Percentiles rank a stretch among this genome's conserved stretches.
Evolutionary conservation across 2,329 filamentous ascomycete species (phyloP).

Genomic region (Pseudocercospora macadamiae): DNA sequence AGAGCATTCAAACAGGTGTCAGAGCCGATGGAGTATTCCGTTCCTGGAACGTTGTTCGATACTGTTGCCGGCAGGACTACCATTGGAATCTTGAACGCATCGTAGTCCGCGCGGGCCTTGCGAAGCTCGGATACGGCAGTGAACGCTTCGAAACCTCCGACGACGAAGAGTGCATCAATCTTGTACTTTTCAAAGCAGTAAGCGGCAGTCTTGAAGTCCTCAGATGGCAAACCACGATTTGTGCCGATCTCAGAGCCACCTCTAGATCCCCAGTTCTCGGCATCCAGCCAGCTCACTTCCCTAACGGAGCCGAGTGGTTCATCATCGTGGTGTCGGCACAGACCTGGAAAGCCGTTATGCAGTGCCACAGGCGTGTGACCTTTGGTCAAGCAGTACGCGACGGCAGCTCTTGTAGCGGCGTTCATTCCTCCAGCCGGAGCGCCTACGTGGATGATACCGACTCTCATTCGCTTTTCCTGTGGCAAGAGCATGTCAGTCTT

Average conservation of each 20-base stretch:
- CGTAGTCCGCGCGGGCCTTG: conserved; percentile 75
- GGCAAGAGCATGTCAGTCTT: conserved; percentile 70
- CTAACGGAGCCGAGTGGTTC: conserved; percentile 80
- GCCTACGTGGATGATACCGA: conserved; percentile 95
- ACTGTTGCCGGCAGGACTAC: conserved; percentile 92
- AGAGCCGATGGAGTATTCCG: conserved; percentile 94
- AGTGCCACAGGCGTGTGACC: conserved; percentile 94
- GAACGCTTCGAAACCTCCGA: conserved; percentile 96
- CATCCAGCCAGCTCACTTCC: conserved; percentile 87
- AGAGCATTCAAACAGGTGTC: conserved; percentile 97
- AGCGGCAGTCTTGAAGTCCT: conserved; percentile 83
- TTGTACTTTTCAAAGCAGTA: conserved; percentile 81
- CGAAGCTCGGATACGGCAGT: conserved; percentile 87
- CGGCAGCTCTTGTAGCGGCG: conserved; percentile 87
- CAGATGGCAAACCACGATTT: conserved; percentile 87
- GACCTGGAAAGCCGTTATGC: conserved; percentile 94
- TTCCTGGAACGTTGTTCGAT: conserved; percentile 97
- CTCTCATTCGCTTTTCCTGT: conserved; percentile 79
- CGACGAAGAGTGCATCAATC: conserved; percentile 83
- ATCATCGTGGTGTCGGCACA: conserved; percentile 87
- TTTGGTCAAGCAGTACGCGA: conserved; percentile 86
- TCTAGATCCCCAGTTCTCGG: conserved; percentile 92
- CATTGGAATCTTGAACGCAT: conserved; percentile 90
- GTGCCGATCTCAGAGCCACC: conserved; percentile 98
- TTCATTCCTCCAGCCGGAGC: conserved; percentile 98